phyloP scores from a whole-genome alignment of 805 yeast species.

The Candida rishiriensis region DNA sequence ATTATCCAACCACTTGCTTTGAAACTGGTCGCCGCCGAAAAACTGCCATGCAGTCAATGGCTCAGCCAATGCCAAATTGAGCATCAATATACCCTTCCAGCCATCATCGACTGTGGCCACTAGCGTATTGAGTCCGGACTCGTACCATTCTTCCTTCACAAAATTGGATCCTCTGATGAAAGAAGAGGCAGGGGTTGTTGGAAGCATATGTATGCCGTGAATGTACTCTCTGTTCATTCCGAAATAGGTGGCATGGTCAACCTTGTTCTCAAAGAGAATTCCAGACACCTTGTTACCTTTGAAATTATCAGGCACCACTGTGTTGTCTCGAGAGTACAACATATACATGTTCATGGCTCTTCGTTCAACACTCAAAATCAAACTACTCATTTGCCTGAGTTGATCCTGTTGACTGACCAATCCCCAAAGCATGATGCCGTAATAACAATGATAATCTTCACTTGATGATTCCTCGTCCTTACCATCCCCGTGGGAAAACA shows the following conservation, averaged over 20 bases:
- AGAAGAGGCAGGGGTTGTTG: constrained; percentile 59
- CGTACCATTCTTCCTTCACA: constrained; percentile 42
- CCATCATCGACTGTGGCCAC: constrained; percentile 44
- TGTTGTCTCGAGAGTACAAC: constrained; percentile 44
- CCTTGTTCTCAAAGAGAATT: constrained; percentile 65
- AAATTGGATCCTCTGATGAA: constrained; percentile 48
- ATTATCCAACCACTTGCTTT: constrained; percentile 43
- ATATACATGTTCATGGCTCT: constrained; percentile 54
- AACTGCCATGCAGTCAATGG: constrained; percentile 38
- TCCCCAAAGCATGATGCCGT: constrained; percentile 71
- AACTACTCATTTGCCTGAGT: constrained; percentile 51
- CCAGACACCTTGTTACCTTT: constrained; percentile 62
- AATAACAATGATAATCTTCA: constrained; percentile 67
- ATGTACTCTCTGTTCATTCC: constrained; percentile 58
- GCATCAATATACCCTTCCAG: constrained; percentile 57
- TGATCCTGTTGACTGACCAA: constrained; percentile 45
- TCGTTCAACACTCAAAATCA: constrained; percentile 54
- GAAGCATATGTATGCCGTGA: constrained; percentile 79
- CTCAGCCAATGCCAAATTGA: constrained; percentile 42
- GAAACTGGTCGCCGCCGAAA: constrained; percentile 33
- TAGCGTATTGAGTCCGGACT: constrained; percentile 28
- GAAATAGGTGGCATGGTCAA: constrained; percentile 70
- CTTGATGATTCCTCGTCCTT: constrained; percentile 68
- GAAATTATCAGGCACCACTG: constrained; percentile 46
- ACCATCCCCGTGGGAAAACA: constrained; percentile 60